These are phyloP conservation scores for Tylopilus balloui DNA, from an alignment of 768 basidiomycete species.

Conservation along the genomic window DNA sequence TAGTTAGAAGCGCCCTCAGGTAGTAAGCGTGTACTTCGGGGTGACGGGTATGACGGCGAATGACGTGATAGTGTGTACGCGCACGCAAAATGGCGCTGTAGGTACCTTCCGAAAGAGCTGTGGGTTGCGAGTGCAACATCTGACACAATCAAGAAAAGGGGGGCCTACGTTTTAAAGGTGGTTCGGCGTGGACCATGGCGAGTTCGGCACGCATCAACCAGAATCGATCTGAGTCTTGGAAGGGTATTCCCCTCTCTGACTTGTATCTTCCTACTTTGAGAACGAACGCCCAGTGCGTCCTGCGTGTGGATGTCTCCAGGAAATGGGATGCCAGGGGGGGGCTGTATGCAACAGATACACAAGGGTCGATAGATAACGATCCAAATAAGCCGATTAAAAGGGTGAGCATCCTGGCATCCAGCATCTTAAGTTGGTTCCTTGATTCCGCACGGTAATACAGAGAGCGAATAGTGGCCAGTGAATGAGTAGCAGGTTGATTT, in stretches of 20 bases:
- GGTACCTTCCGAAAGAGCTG: constrained; percentile 14
- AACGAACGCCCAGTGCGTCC: constrained; percentile 49
- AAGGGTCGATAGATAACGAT: constrained; percentile 39
- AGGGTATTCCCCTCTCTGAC: constrained; percentile 26
- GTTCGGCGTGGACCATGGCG: constrained; percentile 20
- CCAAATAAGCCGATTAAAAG: constrained; percentile 48
- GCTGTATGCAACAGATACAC: constrained; percentile 24
- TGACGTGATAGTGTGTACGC: constrained; percentile 37
- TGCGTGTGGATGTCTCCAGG: constrained; percentile 16
- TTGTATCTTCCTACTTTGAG: constrained; percentile 45
- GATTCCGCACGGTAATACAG: constrained; percentile 39
- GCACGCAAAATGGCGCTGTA: constrained; percentile 30
- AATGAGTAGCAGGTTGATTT: constrained; percentile 10
- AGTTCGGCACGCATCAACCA: constrained; percentile 56
- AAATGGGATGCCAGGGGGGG: constrained; percentile 28
- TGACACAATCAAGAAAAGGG: neutral
- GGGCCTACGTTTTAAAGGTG: constrained; percentile 14
- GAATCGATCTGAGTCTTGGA: constrained; percentile 49
- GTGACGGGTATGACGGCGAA: constrained; percentile 35
- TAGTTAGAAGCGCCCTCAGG: constrained; percentile 37
- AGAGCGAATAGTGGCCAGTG: constrained; percentile 34
- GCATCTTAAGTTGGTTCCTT: constrained; percentile 29
- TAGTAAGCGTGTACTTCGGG: constrained; percentile 47
- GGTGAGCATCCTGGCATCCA: constrained; percentile 37
- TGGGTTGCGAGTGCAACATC: constrained; percentile 3